These are phyloP conservation scores for Lenwebbia sp. DNA, from an alignment of 345 rosid genomes.

Conservation along the genomic window DNA sequence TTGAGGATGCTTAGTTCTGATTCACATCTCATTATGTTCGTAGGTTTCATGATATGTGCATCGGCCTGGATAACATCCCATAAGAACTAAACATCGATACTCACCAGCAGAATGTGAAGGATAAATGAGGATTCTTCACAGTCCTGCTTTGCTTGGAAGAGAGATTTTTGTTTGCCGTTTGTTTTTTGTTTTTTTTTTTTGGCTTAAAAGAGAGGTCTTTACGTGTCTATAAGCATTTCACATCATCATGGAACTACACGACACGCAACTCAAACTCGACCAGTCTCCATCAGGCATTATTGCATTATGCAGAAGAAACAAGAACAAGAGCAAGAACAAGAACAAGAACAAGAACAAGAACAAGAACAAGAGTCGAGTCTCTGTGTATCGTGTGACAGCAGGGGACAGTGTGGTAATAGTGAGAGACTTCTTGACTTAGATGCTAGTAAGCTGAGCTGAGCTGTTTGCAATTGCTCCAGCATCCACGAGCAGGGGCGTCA, in stretches of 20 bases:
- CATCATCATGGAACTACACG: neutral
- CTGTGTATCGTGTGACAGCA: neutral
- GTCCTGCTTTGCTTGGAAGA: neutral
- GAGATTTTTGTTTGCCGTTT: neutral
- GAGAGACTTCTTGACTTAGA: neutral
- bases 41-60: neutral
- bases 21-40: no score
- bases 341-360: neutral
- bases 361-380: neutral
- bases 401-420: neutral
- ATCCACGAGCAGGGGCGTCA: slow-evolving; percentile 43
- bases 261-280: neutral
- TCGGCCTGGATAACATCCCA: neutral
- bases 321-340: neutral
- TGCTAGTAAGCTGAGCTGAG: slow-evolving; percentile 18
- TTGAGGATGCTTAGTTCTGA: neutral
- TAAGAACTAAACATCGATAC: neutral
- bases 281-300: neutral
- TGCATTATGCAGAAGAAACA: neutral
- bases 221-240: neutral
- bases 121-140: neutral
- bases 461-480: slow-evolving; percentile 44
- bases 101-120: neutral
- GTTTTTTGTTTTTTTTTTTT: neutral
- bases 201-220: neutral